Evolutionary conservation across 805 yeast species (phyloP), one percentile per base, ranked within the genome.

Genomic region (Yamadazyma phyllophila): DNA sequence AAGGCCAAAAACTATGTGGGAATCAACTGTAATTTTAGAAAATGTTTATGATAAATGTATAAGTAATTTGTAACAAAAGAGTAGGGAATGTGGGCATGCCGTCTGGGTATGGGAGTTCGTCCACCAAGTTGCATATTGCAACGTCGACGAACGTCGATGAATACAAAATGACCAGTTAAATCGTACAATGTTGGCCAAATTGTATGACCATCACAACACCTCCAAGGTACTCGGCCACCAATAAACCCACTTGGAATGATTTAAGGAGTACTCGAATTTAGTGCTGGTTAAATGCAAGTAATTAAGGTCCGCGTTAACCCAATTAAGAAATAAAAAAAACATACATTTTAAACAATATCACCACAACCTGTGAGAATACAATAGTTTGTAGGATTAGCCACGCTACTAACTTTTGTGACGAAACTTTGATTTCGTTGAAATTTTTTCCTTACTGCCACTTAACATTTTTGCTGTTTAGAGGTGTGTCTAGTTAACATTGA

Each of bases 291-390:
- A 11, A 41, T 26, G 46, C 46, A 43, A 31, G 41, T 43, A 43
- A 43, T 43, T 36, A 43, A 36, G 8, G 15, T 14, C 11, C 16
- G 13, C 31, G 35, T 46, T 36, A 20, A 20, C 52, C 52, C n/a
- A 39, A 44, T 36, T 41, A 29, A 48, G 52, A 44, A 44, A 26
- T 26, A 17, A 35, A 26, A 46, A 29, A 26, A 34, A 42, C 29
- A 27, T 29, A 13, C 35, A n/a, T 13, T 26, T 37, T 7, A 2
- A 26, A 37, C 40, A 37, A 37, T 37, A 26, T 37, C 40, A 37
- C 17, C 7, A 26, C 26, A 37, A 10, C 32, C 35, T n/a, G 35
- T 7, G 17, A 32, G 32, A 24, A 20, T 7, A 36, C 39, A 36
- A 36, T 16, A 24, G 26, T 36, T 16, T 10, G 15, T 13, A 26